Conservation (phyloP, 768 basidiomycete genomes). For the Leccinum fibrillosum region DNA sequence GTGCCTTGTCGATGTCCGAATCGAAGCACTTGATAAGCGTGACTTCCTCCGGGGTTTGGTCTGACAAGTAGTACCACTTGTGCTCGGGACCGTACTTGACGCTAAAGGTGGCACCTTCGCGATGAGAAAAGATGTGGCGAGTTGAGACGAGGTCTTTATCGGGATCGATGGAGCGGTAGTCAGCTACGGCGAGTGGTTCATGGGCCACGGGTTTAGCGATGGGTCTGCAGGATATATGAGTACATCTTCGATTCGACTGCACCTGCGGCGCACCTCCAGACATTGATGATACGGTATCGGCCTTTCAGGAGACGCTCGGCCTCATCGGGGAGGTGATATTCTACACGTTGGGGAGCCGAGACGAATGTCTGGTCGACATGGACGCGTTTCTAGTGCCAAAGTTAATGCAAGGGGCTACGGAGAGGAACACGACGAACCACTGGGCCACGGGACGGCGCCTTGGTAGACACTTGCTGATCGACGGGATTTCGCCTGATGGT, state of each 20-base stretch:
- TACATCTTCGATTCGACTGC: not conserved
- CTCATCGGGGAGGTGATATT: not conserved
- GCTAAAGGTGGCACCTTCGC: not conserved
- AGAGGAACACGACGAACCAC: conserved; percentile 30
- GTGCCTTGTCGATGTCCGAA: not conserved
- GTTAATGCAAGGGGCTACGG: not conserved
- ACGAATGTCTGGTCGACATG: not conserved
- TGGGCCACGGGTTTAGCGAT: not conserved
- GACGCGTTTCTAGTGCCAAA: not conserved
- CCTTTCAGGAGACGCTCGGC: conserved; percentile 16
- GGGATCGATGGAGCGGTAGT: not conserved
- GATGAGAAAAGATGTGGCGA: not conserved
- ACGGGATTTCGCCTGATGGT: conserved; percentile 35
- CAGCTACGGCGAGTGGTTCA: not conserved
- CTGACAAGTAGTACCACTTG: not conserved
- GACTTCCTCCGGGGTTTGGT: not conserved
- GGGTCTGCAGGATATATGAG: not conserved
- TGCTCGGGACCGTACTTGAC: not conserved
- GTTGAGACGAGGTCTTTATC: not conserved
- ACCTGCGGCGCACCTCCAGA: conserved; percentile 35
- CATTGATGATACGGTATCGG: conserved; percentile 44
- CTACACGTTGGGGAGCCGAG: not conserved
- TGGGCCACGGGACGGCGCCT: conserved; percentile 24
- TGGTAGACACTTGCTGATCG: not conserved
- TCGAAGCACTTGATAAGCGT: not conserved